Conservation (phyloP, 805 yeast species). For the Hanseniaspora osmophila region DNA sequence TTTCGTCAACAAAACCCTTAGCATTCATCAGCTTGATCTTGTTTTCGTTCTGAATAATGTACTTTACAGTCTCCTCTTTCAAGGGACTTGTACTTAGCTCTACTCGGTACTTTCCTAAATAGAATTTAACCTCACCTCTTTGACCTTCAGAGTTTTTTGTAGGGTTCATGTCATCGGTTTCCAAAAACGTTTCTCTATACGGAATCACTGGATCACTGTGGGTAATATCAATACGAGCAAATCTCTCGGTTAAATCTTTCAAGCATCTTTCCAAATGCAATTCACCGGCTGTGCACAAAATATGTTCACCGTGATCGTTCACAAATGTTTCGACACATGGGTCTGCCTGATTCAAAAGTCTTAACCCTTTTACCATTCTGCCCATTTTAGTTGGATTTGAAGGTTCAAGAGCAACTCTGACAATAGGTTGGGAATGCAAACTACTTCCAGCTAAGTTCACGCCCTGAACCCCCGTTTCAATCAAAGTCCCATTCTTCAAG, state of each 20-base stretch:
- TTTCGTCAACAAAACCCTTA: conserved; percentile 4
- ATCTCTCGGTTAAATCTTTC: conserved; percentile 78
- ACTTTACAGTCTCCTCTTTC: conserved; percentile 33
- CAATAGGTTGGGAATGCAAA: conserved; percentile 73
- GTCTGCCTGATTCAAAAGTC: conserved; percentile 71
- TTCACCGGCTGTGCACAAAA: conserved; percentile 92
- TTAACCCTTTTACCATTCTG: conserved; percentile 63
- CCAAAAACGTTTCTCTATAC: conserved; percentile 68
- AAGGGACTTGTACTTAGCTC: conserved; percentile 38
- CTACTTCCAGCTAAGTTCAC: conserved; percentile 69
- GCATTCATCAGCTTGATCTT: conserved; percentile 24
- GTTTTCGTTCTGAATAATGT: conserved; percentile 33
- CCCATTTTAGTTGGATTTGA: conserved; percentile 70
- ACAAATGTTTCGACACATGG: conserved; percentile 83
- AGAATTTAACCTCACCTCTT: conserved; percentile 36
- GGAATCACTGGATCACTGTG: conserved; percentile 91
- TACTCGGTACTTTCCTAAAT: conserved; percentile 35
- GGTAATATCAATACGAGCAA: conserved; percentile 79
- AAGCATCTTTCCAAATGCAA: conserved; percentile 88
- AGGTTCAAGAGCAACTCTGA: conserved; percentile 92
- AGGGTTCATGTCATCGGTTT: conserved; percentile 36
- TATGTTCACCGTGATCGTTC: conserved; percentile 85
- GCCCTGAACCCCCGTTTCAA: conserved; percentile 43
- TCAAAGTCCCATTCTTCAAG: conserved; percentile 74
- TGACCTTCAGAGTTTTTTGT: conserved; percentile 31